These are phyloP conservation scores for Panicum hallii DNA, from an alignment of 202 grass and related monocot genomes.

Conservation along the genomic window DNA sequence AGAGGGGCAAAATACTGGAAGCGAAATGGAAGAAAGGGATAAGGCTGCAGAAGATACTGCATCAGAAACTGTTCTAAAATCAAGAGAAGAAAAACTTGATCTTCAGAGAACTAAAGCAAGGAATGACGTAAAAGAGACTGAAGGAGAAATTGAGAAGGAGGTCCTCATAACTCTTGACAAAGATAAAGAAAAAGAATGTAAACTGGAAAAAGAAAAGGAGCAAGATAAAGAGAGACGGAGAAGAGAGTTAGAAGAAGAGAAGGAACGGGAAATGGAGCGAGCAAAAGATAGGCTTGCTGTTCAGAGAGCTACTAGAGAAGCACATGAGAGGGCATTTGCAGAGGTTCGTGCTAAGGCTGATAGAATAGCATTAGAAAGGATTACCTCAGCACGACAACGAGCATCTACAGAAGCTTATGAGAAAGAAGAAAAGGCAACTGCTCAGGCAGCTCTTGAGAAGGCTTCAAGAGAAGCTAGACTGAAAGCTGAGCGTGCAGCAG, in stretches of 20 bases:
- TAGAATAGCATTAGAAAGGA: constrained; percentile 75
- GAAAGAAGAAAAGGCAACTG: constrained; percentile 70
- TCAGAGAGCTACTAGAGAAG: constrained; percentile 85
- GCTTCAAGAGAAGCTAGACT: constrained; percentile 78
- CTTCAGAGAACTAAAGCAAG: constrained; percentile 42
- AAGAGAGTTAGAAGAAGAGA: constrained; percentile 74
- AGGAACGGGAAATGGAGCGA: constrained; percentile 84
- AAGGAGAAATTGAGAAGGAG: constrained; percentile 43
- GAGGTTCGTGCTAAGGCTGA: constrained; percentile 73
- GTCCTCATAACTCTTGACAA: constrained; percentile 39
- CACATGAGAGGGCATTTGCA: constrained; percentile 73
- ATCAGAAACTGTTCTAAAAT: constrained; percentile 44
- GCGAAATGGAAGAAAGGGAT: constrained; percentile 43
- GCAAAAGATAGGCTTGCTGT: constrained; percentile 91
- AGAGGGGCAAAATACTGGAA: constrained; percentile 34
- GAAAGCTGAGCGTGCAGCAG: constrained; percentile 92
- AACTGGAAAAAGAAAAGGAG: constrained; percentile 57
- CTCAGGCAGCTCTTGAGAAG: constrained; percentile 57
- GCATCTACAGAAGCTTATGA: constrained; percentile 66
- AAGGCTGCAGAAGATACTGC: constrained; percentile 38
- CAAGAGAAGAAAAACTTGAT: constrained; percentile 41
- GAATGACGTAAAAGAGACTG: constrained; percentile 35
- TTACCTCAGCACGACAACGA: constrained; percentile 79
- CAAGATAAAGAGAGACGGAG: constrained; percentile 58
- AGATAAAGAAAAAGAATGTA: constrained; percentile 52